phyloP scores from a whole-genome alignment of 2,329 filamentous ascomycete genomes.

The Fusarium floridanum region DNA sequence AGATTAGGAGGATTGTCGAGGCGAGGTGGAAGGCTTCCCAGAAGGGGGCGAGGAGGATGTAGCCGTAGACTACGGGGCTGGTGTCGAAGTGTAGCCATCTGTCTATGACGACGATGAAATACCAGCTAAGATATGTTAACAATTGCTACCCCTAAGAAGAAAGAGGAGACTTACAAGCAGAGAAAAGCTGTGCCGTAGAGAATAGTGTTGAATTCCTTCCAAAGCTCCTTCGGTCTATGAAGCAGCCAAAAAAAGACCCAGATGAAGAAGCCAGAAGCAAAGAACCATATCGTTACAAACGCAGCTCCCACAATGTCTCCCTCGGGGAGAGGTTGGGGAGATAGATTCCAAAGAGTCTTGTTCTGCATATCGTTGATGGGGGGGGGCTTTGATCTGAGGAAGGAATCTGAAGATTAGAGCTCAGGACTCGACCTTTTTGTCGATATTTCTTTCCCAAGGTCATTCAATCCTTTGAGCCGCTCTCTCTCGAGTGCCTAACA shows the following conservation, averaged over 20 bases:
- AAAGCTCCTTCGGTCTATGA: background rate
- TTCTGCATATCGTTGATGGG: conserved; percentile 18
- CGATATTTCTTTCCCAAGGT: background rate
- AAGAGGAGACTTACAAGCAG: background rate
- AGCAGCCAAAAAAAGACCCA: conserved; percentile 1
- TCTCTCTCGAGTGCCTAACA: background rate
- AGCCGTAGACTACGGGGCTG: conserved; percentile 10
- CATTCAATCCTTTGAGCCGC: background rate
- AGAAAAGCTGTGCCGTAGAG: conserved; percentile 9
- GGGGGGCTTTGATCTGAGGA: background rate
- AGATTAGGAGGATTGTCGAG: conserved; percentile 21
- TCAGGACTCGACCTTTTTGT: background rate
- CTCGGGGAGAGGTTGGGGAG: conserved; percentile 2
- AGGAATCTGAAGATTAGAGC: background rate
- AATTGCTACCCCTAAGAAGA: background rate
- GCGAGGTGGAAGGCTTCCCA: conserved; percentile 21
- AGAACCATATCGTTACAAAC: conserved; percentile 26
- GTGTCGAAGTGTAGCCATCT: conserved; percentile 23
- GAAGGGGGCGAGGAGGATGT: conserved; percentile 24
- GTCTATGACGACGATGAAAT: conserved; percentile 15
- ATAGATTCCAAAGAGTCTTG: conserved; percentile 14
- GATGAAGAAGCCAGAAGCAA: background rate
- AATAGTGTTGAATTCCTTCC: conserved; percentile 22
- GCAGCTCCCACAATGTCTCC: conserved; percentile 4
- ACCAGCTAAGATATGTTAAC: conserved; percentile 1